phyloP scores from a whole-genome alignment of 1,284 basidiomycete genomes.

The Cryptococcus sp. region DNA sequence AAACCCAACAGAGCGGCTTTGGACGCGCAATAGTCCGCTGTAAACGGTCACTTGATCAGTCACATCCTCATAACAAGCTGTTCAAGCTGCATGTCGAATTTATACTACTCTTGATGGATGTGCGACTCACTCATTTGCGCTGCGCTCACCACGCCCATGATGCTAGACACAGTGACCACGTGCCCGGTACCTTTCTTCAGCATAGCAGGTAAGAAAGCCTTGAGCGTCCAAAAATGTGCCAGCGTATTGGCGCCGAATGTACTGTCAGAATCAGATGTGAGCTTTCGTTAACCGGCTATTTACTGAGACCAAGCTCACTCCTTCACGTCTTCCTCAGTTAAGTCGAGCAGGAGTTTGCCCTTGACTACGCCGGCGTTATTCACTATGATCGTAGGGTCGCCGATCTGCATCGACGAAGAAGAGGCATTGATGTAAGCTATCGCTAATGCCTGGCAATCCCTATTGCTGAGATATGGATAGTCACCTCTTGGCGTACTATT shows the following conservation, averaged over 20 bases:
- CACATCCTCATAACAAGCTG: slow-evolving; percentile 58
- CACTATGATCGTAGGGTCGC: slow-evolving; percentile 82
- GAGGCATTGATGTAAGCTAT: too few species aligned
- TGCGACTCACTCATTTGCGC: slow-evolving; percentile 76
- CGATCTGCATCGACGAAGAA: slow-evolving; percentile 60
- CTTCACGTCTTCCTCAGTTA: slow-evolving; percentile 72
- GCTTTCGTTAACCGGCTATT: neutral
- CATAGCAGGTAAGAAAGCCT: slow-evolving; percentile 91
- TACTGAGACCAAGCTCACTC: slow-evolving; percentile 60
- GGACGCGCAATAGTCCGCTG: slow-evolving; percentile 65
- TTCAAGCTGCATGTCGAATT: too few species aligned
- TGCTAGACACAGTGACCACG: slow-evolving; percentile 81
- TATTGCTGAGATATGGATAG: slow-evolving; percentile 16
- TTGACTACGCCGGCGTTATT: slow-evolving; percentile 97
- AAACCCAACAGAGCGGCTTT: neutral
- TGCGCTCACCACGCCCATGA: slow-evolving; percentile 71
- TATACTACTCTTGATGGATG: too few species aligned
- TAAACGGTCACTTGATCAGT: slow-evolving; percentile 68
- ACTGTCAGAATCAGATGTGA: slow-evolving; percentile 54
- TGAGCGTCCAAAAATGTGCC: slow-evolving; percentile 85
- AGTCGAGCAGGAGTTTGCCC: slow-evolving; percentile 79
- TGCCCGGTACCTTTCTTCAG: slow-evolving; percentile 75
- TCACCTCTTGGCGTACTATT: slow-evolving; percentile 71
- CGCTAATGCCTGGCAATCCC: neutral
- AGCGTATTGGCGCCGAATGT: slow-evolving; percentile 88